Base-by-base conservation (phyloP, 805 yeast genomes). In the Candida jianshihensis region DNA sequence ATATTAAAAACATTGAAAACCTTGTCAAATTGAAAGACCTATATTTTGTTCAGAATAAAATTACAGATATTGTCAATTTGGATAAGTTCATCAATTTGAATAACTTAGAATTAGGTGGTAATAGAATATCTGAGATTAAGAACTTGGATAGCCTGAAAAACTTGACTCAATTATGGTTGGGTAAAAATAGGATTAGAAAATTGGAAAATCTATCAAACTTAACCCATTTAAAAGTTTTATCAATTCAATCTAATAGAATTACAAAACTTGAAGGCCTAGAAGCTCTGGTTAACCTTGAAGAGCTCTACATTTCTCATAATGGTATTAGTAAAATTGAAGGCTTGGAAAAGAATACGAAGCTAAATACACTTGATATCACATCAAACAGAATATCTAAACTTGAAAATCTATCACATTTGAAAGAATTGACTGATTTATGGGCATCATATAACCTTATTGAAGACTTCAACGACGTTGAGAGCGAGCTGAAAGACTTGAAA, bases 61-160 rank as follows among this genome's bases (percentile, higher is more conserved):
- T 92, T 37, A 58, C 71, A 13, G 79, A 73, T 40, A 86, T 92
- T 46, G 78, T 77, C 46, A 78, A 80, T 47, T 46, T 90, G 33
- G 75, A 73, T 12, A 66, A 68, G 2, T 64, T 87, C 39, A 59
- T 56, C 2, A 66, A 73, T 15, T 59, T 92, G 44, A 71, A 61
- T 35, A 83, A 81, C 46, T 63, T 92, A 37, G 98, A 92, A 59
- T 67, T 92, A 28, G 98, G 97, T 11, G 98, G 97, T 18, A 92
- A 92, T 59, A 69, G 76, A 39, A 71, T 87, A 31, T 68, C 73
- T 30, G 57, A 50, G 28, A 76, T 83, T 31, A 81, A 77, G 43
- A 74, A 75, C 28, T 54, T 89, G 47, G 68, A 70, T 16, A 58
- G 61, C 0, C 63, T 90, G 40, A 62, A 60, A 0, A 72, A 69